These are phyloP conservation scores for Penicillium malachiteum DNA, from an alignment of 495 filamentous ascomycete species.

Conservation along the genomic window DNA sequence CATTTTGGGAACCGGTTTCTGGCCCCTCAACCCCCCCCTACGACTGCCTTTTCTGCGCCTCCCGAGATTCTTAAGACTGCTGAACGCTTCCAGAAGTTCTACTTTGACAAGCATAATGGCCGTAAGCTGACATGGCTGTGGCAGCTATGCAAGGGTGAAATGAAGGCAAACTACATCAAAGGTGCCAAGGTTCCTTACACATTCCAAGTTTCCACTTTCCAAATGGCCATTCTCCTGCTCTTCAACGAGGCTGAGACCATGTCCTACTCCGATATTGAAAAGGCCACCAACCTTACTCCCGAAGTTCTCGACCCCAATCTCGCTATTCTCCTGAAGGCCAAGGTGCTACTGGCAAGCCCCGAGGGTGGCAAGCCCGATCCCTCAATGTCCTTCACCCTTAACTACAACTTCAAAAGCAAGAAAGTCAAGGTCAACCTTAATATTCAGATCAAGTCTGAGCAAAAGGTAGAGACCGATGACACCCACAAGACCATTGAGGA, in stretches of 20 bases:
- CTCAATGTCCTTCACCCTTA: slow-evolving; percentile 74
- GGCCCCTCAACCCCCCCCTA: slow-evolving; percentile 87
- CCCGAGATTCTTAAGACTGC: slow-evolving; percentile 80
- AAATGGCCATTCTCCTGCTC: slow-evolving; percentile 94
- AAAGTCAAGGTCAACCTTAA: slow-evolving; percentile 97
- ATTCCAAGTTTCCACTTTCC: slow-evolving; percentile 96
- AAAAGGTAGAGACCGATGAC: slow-evolving; percentile 91
- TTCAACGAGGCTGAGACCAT: slow-evolving; percentile 92
- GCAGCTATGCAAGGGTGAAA: slow-evolving; percentile 96
- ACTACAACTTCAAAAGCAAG: slow-evolving; percentile 95
- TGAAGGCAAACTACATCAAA: slow-evolving; percentile 90
- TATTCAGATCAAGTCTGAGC: slow-evolving; percentile 88
- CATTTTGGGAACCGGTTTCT: slow-evolving; percentile 94
- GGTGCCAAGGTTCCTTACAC: slow-evolving; percentile 86
- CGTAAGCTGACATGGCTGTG: slow-evolving; percentile 97
- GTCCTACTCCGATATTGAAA: slow-evolving; percentile 81
- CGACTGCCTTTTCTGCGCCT: slow-evolving; percentile 82
- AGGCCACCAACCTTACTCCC: slow-evolving; percentile 70
- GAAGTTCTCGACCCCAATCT: slow-evolving; percentile 86
- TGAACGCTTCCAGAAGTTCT: slow-evolving; percentile 86
- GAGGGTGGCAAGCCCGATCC: slow-evolving; percentile 73
- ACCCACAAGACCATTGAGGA: slow-evolving; percentile 99
- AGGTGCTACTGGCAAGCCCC: slow-evolving; percentile 69
- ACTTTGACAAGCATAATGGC: slow-evolving; percentile 92
- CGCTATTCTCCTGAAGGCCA: slow-evolving; percentile 83